phyloP scores from a whole-genome alignment of 345 rosid species.

The Brassica incana region DNA sequence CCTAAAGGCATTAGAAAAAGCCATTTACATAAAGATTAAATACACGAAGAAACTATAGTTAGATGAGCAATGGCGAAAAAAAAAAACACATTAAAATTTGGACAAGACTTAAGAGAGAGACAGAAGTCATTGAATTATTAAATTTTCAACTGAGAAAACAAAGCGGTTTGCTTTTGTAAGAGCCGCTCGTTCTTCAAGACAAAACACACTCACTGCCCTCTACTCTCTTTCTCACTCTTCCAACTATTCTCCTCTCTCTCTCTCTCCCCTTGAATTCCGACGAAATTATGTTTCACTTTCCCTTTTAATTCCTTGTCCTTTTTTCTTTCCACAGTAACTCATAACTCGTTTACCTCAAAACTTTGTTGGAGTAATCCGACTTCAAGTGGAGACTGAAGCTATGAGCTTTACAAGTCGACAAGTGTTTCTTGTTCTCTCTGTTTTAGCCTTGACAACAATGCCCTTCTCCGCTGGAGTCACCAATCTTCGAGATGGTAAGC shows the following conservation, averaged over 20 bases:
- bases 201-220: constrained; percentile 6
- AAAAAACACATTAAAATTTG: neutral
- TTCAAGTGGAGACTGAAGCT: constrained; percentile 9
- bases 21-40: constrained; percentile 5
- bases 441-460: constrained; percentile 37
- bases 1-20: constrained; percentile 26
- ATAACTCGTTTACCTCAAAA: neutral
- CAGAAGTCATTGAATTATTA: constrained; percentile 20
- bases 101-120: constrained; percentile 2
- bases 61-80: constrained; percentile 25
- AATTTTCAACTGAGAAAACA: constrained; percentile 21
- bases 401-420: constrained; percentile 49
- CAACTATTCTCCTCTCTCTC: constrained; percentile 13
- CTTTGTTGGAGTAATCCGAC: constrained; percentile 13
- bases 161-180: constrained; percentile 7
- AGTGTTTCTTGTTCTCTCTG: constrained; percentile 41
- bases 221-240: constrained; percentile 1
- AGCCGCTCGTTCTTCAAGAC: constrained; percentile 46
- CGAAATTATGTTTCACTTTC: constrained; percentile 25
- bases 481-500: constrained; percentile 66
- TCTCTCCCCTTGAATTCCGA: constrained; percentile 21
- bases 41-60: constrained; percentile 23
- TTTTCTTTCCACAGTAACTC: constrained; percentile 14
- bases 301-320: constrained; percentile 32
- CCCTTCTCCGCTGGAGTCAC: constrained; percentile 52